These are phyloP conservation scores for Diaporthe aspalathi DNA, from an alignment of 2,329 filamentous ascomycete genomes.

Conservation along the genomic window DNA sequence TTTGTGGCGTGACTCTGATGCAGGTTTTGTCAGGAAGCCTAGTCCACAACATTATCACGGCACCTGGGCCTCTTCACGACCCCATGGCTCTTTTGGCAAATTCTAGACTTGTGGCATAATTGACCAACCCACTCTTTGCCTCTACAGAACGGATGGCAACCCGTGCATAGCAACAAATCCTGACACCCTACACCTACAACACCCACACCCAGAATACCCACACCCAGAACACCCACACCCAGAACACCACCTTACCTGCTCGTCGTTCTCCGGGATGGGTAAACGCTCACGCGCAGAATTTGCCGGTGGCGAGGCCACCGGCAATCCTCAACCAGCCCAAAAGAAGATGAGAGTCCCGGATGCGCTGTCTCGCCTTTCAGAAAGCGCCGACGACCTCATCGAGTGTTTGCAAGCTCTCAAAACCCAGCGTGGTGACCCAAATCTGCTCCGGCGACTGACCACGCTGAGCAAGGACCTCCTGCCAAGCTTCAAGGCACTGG, in stretches of 20 bases:
- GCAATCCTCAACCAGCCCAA: constrained; percentile 26
- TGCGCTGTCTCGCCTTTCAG: constrained; percentile 47
- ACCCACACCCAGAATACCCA: too few relatives aligned
- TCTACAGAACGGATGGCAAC: too few relatives aligned
- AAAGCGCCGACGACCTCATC: constrained; percentile 54
- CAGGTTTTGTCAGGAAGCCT: too few relatives aligned
- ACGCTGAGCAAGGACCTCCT: constrained; percentile 39
- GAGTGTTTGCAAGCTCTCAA: constrained; percentile 51
- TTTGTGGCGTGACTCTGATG: not conserved
- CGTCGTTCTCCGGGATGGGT: constrained; percentile 46
- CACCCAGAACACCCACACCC: too few relatives aligned
- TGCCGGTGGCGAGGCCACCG: constrained; percentile 29
- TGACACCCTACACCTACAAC: not conserved
- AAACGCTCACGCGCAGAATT: constrained; percentile 50
- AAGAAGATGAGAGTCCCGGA: constrained; percentile 42
- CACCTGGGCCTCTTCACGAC: not conserved
- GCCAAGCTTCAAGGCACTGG: constrained; percentile 32
- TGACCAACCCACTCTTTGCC: constrained; percentile 35
- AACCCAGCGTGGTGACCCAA: constrained; percentile 29
- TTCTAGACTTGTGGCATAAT: not conserved
- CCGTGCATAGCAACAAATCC: too few relatives aligned
- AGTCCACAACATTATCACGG: not conserved
- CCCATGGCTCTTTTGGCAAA: not conserved
- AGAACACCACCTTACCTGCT: constrained; percentile 1
- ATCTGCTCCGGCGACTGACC: constrained; percentile 42